Base-by-base conservation (phyloP, 2,329 filamentous ascomycete species). In the Colletotrichum limetticola region DNA sequence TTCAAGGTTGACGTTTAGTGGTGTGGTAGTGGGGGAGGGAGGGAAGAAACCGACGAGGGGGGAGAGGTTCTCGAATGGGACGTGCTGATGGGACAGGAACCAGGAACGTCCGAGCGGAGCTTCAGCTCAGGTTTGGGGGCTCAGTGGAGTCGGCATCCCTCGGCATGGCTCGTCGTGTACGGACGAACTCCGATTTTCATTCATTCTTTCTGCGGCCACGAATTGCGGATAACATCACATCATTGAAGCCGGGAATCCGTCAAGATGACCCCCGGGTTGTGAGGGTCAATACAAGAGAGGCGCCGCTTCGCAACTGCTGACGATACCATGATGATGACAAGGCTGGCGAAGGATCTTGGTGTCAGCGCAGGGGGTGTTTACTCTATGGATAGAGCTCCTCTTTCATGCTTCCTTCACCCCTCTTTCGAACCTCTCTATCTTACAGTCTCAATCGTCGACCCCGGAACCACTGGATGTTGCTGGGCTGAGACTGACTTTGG, bases 401-500 rank as follows among this genome's bases (percentile, higher is more conserved):
- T 49, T 22, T 49, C 42, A 49, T 4, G 42, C 42, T 42, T 56
- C n/a, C 66, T 28, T 35, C 35, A 7, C 30, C 37, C 62, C 56
- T 32, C 56, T 59, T 26, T 59, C 16, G 16, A 59, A 24, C 22
- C 28, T 55, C n/a, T 55, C 52, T 49, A n/a, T 24, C 11, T 42
- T 42, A 42, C 37, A 42, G 16, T 42, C 37, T 42, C 14, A 42
- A 16, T 49, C n/a, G 30, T 9, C 42, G 16, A 37, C n/a, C 46
- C 70, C 66, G 59, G 60, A 65, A 70, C 53, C 14, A 19, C 55
- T 69, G 70, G 70, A 35, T 64, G 55, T 64, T 60, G 66, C 70
- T 72, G 58, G 58, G 58, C 69, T 52, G 68, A 28, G 28, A 32
- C 55, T 49, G 64, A 12, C 56, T 19, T 24, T 35, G 37, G 37